phyloP scores from a whole-genome alignment of 768 basidiomycete species.

The Pleurotus sapidus region DNA sequence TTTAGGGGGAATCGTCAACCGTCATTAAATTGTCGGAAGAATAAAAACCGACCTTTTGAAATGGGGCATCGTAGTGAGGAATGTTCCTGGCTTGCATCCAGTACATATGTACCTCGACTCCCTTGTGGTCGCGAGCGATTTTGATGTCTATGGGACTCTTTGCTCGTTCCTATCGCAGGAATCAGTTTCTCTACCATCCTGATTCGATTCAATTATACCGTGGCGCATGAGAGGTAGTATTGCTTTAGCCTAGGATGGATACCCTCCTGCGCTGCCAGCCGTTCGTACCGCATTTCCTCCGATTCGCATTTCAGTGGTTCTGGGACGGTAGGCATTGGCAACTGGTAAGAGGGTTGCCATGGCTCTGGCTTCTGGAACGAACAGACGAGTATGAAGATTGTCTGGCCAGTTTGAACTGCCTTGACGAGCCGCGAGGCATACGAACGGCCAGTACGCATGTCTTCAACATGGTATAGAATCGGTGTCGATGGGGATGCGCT shows the following conservation, averaged over 20 bases:
- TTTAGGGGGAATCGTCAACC: conserved; percentile 21
- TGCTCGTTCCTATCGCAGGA: conserved; percentile 49
- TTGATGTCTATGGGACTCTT: conserved; percentile 70
- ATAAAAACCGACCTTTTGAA: conserved; percentile 61
- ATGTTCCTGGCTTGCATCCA: conserved; percentile 80
- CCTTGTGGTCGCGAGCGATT: conserved; percentile 46
- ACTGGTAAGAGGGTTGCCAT: conserved; percentile 68
- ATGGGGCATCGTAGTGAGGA: conserved; percentile 64
- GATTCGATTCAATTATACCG: conserved; percentile 16
- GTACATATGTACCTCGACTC: conserved; percentile 51
- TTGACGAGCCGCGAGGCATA: conserved; percentile 68
- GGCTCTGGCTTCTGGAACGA: conserved; percentile 83
- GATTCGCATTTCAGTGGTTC: conserved; percentile 63
- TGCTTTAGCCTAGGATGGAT: conserved; percentile 30
- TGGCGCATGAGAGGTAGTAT: conserved; percentile 25
- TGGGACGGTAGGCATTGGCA: conserved; percentile 59
- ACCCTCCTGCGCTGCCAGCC: conserved; percentile 29
- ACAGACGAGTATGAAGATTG: conserved; percentile 63
- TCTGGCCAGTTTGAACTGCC: conserved; percentile 49
- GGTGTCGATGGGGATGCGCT: conserved; percentile 72
- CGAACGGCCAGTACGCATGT: conserved; percentile 69
- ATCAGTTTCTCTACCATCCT: too few species aligned
- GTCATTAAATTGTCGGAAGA: conserved; percentile 2
- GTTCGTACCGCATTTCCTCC: conserved; percentile 42
- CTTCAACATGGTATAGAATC: conserved; percentile 77